Evolutionary conservation across 306 rosid species (phyloP).

Genomic region (Prunus persica): Prunus_persica_NCBIv2 NC_034009.1:38970501-38971000

Average conservation of each 20-base stretch:
- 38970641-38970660: constrained; percentile 50
- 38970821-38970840: constrained; percentile 6
- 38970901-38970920: constrained; percentile 42
- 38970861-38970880: neutral
- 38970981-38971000: constrained; percentile 39
- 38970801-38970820: constrained; percentile 46
- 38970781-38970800: constrained; percentile 56
- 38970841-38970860: constrained; percentile 6
- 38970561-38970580: neutral
- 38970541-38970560: neutral
- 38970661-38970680: constrained; percentile 40
- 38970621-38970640: constrained; percentile 50
- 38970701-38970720: constrained; percentile 37
- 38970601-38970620: neutral
- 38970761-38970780: constrained; percentile 31
- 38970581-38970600: neutral
- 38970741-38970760: constrained; percentile 47
- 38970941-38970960: constrained; percentile 43
- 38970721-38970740: constrained; percentile 54
- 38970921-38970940: constrained; percentile 47
- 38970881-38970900: constrained; percentile 35
- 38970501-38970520: constrained; percentile 51
- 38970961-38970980: constrained; percentile 44
- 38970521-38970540: constrained; percentile 62
- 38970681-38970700: constrained; percentile 40